Evolutionary conservation across 352 stramenopile genomes (phyloP), one percentile per base, ranked within the genome.

Genomic region (Globisporangium sylvaticum): DNA sequence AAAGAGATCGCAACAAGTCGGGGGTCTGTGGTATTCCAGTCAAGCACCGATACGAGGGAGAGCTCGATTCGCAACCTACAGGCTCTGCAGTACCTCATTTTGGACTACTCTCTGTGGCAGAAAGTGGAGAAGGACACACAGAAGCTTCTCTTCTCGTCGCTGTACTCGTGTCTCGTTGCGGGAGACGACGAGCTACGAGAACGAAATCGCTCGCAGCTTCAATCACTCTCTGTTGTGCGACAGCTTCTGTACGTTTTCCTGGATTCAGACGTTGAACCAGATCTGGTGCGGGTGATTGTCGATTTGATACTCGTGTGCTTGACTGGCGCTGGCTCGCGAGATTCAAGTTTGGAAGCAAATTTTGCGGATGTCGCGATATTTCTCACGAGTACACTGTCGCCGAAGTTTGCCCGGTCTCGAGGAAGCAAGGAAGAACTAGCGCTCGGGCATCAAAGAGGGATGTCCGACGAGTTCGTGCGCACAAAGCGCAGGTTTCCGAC

Each of bases 81-180:
- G 42, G 84, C 82, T 9, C 66, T 90, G 18, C 84, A 92, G 58
- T 75, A 92, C 44, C 91, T 90, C 62, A 75, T 91, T 31, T 64
- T 92, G 54, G 84, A 92, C 58, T 87, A 88, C 46, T 87, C 78
- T 1, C 71, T 92, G 10, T 92, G 84, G 84, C 72, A 88, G 58
- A 79, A 80, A 65, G 74, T 75, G 0, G 42, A 73, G 3, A 67
- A 53, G 4, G 60, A 72, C 15, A 85, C 76, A 7, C 73, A 85
- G 15, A 78, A 81, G 25, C 55, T 80, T 7, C 72, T 92, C 2
- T 92, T 90, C 56, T 88, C 81, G 31, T 70, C 81, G 27, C 73
- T 92, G 14, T 92, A 92, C 59, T 78, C 77, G 15, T 88, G 73
- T 27, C 65, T 91, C 20, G 80, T 87, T 29, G 62, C 74, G 25